These are phyloP conservation scores for Prunus salicina DNA, from an alignment of 306 rosid genomes.

Conservation along the genomic window DNA sequence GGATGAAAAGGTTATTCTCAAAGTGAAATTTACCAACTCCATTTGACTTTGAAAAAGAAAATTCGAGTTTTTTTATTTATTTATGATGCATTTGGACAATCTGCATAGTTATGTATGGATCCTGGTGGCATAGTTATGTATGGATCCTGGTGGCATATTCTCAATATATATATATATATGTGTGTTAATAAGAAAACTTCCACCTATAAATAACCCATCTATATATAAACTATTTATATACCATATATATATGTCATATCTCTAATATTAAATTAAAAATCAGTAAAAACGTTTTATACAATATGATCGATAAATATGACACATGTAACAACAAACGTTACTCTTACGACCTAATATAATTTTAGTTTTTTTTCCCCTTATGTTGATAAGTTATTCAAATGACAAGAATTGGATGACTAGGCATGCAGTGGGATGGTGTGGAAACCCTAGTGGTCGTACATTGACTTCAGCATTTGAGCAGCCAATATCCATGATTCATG, in stretches of 20 bases:
- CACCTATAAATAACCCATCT: neutral
- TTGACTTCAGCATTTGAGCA: neutral
- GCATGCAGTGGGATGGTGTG: too few species aligned
- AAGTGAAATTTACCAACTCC: neutral
- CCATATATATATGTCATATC: neutral
- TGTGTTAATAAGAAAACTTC: neutral
- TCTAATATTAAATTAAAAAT: too few species aligned
- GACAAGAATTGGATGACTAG: neutral
- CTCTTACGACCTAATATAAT: too few species aligned
- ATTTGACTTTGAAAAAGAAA: neutral
- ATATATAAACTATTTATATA: too few species aligned
- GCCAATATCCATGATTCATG: neutral
- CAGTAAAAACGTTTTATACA: fast-evolving
- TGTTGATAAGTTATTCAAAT: too few species aligned
- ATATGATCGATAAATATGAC: neutral
- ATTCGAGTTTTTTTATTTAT: too few species aligned
- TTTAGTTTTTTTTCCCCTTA: too few species aligned
- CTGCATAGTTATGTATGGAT: neutral
- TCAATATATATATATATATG: neutral
- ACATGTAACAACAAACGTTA: neutral
- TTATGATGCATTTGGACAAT: neutral
- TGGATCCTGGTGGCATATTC: neutral
- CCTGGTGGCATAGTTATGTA: neutral
- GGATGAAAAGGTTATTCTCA: neutral
- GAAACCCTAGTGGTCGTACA: too few species aligned